phyloP scores from a whole-genome alignment of 148 eudicot genomes.

The Nepenthes gracilis region DNA sequence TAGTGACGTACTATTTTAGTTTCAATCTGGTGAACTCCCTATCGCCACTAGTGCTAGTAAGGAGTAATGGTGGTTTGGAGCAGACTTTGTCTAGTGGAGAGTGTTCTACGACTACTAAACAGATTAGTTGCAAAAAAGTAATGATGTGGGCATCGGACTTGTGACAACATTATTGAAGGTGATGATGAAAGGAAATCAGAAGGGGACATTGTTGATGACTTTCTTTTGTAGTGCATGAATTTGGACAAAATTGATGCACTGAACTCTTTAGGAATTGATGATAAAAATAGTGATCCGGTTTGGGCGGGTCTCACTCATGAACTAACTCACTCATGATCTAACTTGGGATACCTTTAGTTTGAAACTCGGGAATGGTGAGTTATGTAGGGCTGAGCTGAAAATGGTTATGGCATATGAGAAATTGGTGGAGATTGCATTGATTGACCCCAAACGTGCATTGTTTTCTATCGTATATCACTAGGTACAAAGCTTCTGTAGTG shows the following conservation, averaged over 20 bases:
- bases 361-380: conserved; percentile 89
- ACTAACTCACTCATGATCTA: conserved; percentile 29
- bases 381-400: conserved; percentile 72
- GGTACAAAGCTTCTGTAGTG: background rate
- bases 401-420: conserved; percentile 96
- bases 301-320: conserved; percentile 61
- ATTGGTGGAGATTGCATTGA: conserved; percentile 71
- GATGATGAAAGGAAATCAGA: conserved; percentile 54
- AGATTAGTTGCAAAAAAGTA: conserved; percentile 58
- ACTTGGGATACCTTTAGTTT: conserved; percentile 43
- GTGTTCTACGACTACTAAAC: conserved; percentile 34
- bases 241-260: conserved; percentile 66
- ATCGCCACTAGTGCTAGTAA: conserved; percentile 28
- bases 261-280: conserved; percentile 74
- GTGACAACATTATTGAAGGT: conserved; percentile 18
- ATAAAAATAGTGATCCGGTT: conserved; percentile 44
- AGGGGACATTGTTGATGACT: conserved; percentile 67
- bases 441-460: conserved; percentile 90
- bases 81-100: conserved; percentile 29
- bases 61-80: conserved; percentile 23
- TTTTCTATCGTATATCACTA: background rate
- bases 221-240: conserved; percentile 74
- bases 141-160: conserved; percentile 42
- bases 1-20: conserved; percentile 86
- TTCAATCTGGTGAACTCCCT: conserved; percentile 48